phyloP scores from a whole-genome alignment of 768 basidiomycete genomes.

The Trametes sanguinea region DNA sequence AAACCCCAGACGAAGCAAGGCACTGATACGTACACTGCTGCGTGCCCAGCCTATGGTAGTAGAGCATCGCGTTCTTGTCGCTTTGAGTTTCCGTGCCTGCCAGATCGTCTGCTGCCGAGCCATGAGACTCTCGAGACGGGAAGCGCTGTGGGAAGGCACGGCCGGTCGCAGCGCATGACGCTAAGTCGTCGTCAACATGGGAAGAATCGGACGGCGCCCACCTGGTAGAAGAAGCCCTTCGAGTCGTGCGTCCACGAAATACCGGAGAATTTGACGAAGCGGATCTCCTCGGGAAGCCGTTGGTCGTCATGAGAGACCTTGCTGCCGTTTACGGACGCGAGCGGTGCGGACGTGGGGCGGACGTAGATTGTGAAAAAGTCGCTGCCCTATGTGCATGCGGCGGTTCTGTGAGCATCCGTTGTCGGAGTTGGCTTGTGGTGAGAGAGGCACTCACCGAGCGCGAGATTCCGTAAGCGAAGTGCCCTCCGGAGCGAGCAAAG shows the following conservation, averaged over 20 bases:
- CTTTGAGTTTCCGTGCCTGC: conserved; percentile 59
- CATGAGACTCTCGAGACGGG: conserved; percentile 52
- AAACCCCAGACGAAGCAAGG: not conserved
- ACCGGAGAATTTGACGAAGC: conserved; percentile 75
- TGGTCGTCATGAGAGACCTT: conserved; percentile 45
- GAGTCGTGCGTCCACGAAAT: conserved; percentile 78
- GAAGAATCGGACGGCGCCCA: conserved; percentile 24
- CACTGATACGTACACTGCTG: conserved; percentile 52
- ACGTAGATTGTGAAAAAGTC: conserved; percentile 73
- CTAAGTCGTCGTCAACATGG: not conserved
- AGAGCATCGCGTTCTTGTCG: conserved; percentile 72
- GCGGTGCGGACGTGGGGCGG: conserved; percentile 60
- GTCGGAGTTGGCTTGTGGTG: not conserved
- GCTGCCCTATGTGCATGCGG: conserved; percentile 54
- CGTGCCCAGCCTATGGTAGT: conserved; percentile 75
- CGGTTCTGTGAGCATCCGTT: not conserved
- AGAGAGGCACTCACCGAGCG: conserved; percentile 51
- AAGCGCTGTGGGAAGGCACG: conserved; percentile 45
- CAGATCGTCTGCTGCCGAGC: conserved; percentile 47
- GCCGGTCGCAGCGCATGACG: not conserved
- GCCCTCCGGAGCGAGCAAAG: conserved; percentile 67
- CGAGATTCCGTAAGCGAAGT: conserved; percentile 77
- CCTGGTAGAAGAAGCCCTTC: conserved; percentile 85
- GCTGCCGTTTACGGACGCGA: conserved; percentile 42
- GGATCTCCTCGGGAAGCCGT: conserved; percentile 64